Evolutionary conservation across 345 rosid species (phyloP), one percentile per base, ranked within the genome.

Genomic region (Triadica sebifera): DNA sequence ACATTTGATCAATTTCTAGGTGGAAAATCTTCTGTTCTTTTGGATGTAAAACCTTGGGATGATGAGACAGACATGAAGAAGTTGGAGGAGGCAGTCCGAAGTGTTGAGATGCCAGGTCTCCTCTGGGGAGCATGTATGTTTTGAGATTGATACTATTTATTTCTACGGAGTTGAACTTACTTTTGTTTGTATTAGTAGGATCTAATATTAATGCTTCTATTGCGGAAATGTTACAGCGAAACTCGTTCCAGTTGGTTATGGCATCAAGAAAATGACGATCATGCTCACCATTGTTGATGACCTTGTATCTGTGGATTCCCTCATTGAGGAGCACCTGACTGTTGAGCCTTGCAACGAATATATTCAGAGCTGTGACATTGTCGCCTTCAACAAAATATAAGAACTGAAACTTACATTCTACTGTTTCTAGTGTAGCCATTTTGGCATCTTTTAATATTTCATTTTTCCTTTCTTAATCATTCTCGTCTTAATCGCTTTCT

Each of bases 41-140:
- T 94, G 94, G 98, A 92, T 69, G 86, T 94, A 43, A 92, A 94
- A 74, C 97, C 98, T 64, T 94, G 97, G 97, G 98, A 94, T 78
- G 98, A 94, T 70, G 98, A 94, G 84, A 94, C 97, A 7, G 98
- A 94, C 90, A 91, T 94, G 98, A 91, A 87, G 89, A 91, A 91
- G 79, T 80, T 94, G 65, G 97, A 94, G 78, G 93, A 87, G 83
- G 81, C 80, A 65, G 96, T 94, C 43, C 83, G 97, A 38, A 53
- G 78, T 45, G 53, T 92, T 47, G 85, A 89, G 86, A 79, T 94
- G 97, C 91, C 92, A 1, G 97, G 98, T 78, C 97, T 94, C 43
- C 52, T 87, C 0, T 94, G 97, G 97, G 98, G 98, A 84, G 97
- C 97, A 77, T 92, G 98, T 94, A 88, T 8, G 96, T 59, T 76